phyloP scores from a whole-genome alignment of 352 stramenopile genomes.

The Globisporangium heterothallicum region DNA sequence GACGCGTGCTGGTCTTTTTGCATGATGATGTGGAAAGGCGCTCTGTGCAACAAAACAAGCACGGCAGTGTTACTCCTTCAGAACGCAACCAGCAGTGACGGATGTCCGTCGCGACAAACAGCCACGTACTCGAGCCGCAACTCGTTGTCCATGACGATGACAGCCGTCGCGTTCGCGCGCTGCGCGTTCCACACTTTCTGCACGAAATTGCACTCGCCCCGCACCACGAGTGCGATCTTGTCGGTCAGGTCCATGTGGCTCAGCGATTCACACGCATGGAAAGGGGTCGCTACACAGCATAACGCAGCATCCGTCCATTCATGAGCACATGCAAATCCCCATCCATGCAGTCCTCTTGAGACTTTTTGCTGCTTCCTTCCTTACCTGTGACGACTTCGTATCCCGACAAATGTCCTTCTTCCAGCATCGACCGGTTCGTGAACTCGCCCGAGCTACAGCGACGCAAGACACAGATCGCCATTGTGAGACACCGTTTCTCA shows the following conservation, averaged over 20 bases:
- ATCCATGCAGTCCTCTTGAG: slow-evolving; percentile 2
- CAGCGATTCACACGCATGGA: slow-evolving; percentile 59
- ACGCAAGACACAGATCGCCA: neutral
- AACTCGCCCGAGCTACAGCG: slow-evolving; percentile 57
- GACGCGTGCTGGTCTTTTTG: slow-evolving; percentile 73
- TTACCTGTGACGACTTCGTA: slow-evolving; percentile 43
- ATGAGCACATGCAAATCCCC: neutral
- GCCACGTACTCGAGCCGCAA: slow-evolving; percentile 44
- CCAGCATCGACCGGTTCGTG: slow-evolving; percentile 48
- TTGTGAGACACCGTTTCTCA: no score
- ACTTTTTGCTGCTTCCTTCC: no score
- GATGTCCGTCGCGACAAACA: neutral
- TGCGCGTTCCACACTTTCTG: slow-evolving; percentile 50
- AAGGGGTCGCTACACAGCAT: slow-evolving; percentile 30
- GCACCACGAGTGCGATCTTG: slow-evolving; percentile 73
- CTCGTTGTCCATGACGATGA: slow-evolving; percentile 72
- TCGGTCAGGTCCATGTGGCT: slow-evolving; percentile 32
- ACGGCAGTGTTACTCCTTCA: slow-evolving; percentile 2
- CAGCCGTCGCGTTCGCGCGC: slow-evolving; percentile 52
- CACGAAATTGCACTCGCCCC: slow-evolving; percentile 63
- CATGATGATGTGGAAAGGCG: slow-evolving; percentile 82
- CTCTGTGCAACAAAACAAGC: slow-evolving; percentile 18
- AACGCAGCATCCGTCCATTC: neutral
- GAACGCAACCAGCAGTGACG: neutral
- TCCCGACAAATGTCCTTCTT: slow-evolving; percentile 22